Base-by-base conservation (phyloP, 2,329 filamentous ascomycete genomes). In the Tolypocladium tropicale region DNA sequence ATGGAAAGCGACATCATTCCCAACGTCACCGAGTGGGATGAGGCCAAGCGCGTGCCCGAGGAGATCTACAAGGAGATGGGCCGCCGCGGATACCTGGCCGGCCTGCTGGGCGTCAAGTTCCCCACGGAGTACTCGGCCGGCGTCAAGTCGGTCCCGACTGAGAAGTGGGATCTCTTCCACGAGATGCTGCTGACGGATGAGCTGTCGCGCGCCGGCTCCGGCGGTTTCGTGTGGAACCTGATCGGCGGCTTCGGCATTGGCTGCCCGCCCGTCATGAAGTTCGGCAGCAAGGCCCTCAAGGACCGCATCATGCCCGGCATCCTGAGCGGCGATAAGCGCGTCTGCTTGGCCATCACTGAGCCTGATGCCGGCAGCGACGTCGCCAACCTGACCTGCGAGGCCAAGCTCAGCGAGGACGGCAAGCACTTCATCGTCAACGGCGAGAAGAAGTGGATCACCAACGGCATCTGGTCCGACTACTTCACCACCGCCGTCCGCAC, bases 401-500 rank as follows among this genome's bases (percentile, higher is more conserved):
- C 94, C 30, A 96, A 96, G 79, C 81, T 97, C 57, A 89, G 83
- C 60, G 89, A 94, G 64, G 94, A 99, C 66, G 94, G 94, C 68
- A 97, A 97, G 79, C 90, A 97, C 77, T 99, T 95, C 75, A 97
- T 97, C 64, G 94, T 99, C 74, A 99, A 97, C 68, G 94, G 94
- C 55, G 93, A 96, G 83, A 97, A 99, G 88, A 99, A 99, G 78
- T 97, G 94, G 93, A 97, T 97, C 73, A 97, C 93, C 67, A 99
- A 99, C 75, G 94, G 94, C 67, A 84, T 96, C 67, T 96, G 91
- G 90, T 83, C 80, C 60, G 94, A 99, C 73, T 99, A 97, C 78
- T 97, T 97, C 79, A 97, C 94, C 55, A 95, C 90, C 16, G 94
- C 93, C 30, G 94, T 99, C 41, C 87, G 94, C 58, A 99, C 94